phyloP scores from a whole-genome alignment of 78 protist genomes.

The Thecamonas trahens region DNA sequence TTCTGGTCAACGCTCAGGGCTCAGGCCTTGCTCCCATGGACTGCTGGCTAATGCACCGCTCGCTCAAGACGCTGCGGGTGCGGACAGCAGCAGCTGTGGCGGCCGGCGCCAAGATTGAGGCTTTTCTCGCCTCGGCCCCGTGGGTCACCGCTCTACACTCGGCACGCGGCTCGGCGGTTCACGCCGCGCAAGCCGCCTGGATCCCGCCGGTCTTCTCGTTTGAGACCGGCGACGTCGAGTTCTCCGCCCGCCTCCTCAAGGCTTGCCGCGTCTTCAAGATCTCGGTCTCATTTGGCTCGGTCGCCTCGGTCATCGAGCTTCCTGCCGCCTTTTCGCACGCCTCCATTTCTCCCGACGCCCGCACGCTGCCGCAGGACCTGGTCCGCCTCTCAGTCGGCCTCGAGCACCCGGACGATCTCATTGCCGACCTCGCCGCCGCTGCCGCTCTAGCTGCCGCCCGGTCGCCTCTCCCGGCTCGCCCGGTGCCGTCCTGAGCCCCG shows the following conservation, averaged over 20 bases:
- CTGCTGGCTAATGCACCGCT: constrained; percentile 37
- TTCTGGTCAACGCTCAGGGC: constrained; percentile 15
- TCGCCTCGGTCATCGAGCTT: constrained; percentile 27
- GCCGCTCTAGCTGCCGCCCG: no score
- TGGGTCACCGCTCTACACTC: no score
- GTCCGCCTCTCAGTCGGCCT: constrained; percentile 59
- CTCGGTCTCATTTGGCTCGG: constrained; percentile 40
- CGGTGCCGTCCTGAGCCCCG: no score
- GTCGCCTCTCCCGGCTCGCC: no score
- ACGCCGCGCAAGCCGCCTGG: constrained; percentile 11
- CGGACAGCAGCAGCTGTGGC: constrained; percentile 14
- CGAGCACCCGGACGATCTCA: constrained; percentile 47
- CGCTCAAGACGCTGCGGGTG: constrained; percentile 42
- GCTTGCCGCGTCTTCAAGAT: constrained; percentile 20
- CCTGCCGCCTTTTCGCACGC: constrained; percentile 60
- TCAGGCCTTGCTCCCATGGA: constrained; percentile 29
- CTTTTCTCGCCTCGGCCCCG: no score
- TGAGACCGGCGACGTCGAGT: constrained; percentile 18
- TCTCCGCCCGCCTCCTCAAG: constrained; percentile 11
- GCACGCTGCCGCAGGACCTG: constrained; percentile 27
- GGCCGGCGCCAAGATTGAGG: no score
- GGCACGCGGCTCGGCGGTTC: constrained; percentile 8
- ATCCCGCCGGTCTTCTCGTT: constrained; percentile 28
- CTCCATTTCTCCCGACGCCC: constrained; percentile 42
- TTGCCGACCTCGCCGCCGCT: constrained; percentile 56